Evolutionary conservation across 2,329 filamentous ascomycete species (phyloP).

Genomic region (Setomelanomma holmii): DNA sequence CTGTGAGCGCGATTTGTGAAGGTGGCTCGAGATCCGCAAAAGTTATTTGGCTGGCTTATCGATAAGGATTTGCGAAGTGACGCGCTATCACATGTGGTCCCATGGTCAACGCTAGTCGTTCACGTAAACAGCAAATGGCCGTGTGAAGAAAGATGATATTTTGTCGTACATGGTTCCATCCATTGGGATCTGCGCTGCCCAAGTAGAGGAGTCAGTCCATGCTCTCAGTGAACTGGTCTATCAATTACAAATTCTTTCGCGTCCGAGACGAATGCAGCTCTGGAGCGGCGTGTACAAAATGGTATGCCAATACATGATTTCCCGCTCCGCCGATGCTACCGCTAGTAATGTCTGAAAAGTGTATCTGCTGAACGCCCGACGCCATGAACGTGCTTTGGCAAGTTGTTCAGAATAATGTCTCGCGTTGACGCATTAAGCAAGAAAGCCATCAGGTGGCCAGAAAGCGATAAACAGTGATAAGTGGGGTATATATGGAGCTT

Average conservation of each 20-base stretch:
- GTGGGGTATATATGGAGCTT: constrained; percentile 33
- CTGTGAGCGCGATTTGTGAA: constrained; percentile 2
- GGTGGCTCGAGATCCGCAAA: constrained; percentile 16
- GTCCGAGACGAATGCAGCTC: constrained; percentile 6
- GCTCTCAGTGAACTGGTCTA: constrained; percentile 18
- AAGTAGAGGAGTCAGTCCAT: not conserved
- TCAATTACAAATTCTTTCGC: constrained; percentile 34
- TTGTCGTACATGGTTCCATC: constrained; percentile 6
- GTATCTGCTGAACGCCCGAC: constrained; percentile 40
- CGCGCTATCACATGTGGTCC: constrained; percentile 29
- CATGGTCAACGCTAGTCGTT: not conserved
- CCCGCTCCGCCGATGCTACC: constrained; percentile 48
- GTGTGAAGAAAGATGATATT: constrained; percentile 10
- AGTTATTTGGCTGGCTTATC: constrained; percentile 35
- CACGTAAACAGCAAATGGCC: not conserved
- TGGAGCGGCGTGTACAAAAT: constrained; percentile 31
- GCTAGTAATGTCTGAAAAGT: constrained; percentile 45
- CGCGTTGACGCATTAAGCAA: constrained; percentile 34
- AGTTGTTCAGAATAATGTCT: constrained; percentile 25
- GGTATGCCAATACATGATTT: constrained; percentile 43
- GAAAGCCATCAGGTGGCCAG: constrained; percentile 30
- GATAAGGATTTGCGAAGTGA: constrained; percentile 33
- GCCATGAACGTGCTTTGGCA: constrained; percentile 26
- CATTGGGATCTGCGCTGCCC: no score
- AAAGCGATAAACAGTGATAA: constrained; percentile 26